Evolutionary conservation across 2,329 filamentous ascomycete species (phyloP), one percentile per base, ranked within the genome.

Genomic region (Exophiala sideris): DNA sequence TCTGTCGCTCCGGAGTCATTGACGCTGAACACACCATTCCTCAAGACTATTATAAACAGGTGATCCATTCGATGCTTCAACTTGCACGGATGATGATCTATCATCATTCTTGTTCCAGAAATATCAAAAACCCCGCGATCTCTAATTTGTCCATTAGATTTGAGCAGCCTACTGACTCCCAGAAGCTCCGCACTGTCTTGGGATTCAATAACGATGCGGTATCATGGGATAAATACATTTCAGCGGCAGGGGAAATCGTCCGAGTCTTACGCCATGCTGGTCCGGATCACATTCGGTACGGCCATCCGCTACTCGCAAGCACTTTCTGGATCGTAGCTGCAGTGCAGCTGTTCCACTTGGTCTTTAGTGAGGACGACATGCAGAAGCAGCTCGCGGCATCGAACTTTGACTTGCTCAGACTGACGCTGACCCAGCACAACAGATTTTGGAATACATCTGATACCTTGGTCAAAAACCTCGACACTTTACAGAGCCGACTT

Each of bases 261-360:
- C 48, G 41, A 6, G 48, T 51, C 11, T n/a, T 51, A 6, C 48
- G 40, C 11, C 44, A 51, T n/a, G 32, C 40, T 2, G 44, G 40
- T 7, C 40, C 39, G 5, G 39, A 45, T 16, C 48, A 51, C 18
- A 38, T 51, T 6, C 32, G 40, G 39, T 51, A 51, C n/a, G 40
- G 39, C 38, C 39, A 51, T 51, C 48, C 48, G 6, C 41, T 45
- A n/a, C 34, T 45, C 4, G 48, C 48, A 10, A 45, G 40, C 9
- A 51, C 48, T 7, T 38, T 51, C 14, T 51, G 48, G 48, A 51
- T 51, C 14, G 40, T 18, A 8, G 48, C 48, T 10, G 48, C 48
- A 9, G 38, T 35, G 5, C 48, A 51, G 9, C 20, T 51, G 11
- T 51, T 51, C 20, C 44, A 45, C 18, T 35, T 38, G 29, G 34